Evolutionary conservation across 192 early-diverging fungal genomes (phyloP).

Genomic region (Coemansia sp.): DNA sequence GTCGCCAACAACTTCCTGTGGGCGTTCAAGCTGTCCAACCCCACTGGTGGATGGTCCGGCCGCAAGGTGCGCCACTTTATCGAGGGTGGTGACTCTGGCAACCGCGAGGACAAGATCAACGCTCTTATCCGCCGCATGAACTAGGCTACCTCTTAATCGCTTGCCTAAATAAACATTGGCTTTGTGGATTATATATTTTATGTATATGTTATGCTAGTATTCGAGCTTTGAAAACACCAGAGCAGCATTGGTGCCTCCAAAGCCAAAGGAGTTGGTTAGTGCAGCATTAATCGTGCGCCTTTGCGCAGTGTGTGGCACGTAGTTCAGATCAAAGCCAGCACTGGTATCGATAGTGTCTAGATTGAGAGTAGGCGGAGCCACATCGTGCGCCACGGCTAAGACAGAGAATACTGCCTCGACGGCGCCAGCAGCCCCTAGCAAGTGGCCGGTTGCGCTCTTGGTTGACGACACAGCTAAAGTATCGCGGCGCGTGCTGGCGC

Average conservation of each 20-base stretch:
- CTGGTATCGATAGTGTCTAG: constrained; percentile 57
- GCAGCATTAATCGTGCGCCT: constrained; percentile 65
- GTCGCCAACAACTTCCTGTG: constrained; percentile 98
- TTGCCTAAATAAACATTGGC: background rate
- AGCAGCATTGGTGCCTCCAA: constrained; percentile 82
- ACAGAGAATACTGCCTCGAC: constrained; percentile 92
- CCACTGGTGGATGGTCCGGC: constrained; percentile 90
- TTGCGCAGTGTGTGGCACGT: constrained; percentile 75
- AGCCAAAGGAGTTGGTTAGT: constrained; percentile 90
- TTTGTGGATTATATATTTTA: background rate
- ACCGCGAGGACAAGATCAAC: constrained; percentile 98
- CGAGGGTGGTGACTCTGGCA: constrained; percentile 96
- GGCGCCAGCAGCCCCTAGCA: constrained; percentile 94
- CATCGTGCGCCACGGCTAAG: constrained; percentile 68
- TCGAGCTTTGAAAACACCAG: constrained; percentile 62
- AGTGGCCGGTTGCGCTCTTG: constrained; percentile 90
- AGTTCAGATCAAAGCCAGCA: constrained; percentile 77
- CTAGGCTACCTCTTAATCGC: constrained; percentile 59
- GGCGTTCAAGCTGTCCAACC: constrained; percentile 99
- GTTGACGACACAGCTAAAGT: constrained; percentile 80
- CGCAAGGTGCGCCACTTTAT: constrained; percentile 97
- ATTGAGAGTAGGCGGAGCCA: constrained; percentile 87
- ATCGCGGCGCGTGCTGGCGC: constrained; percentile 27
- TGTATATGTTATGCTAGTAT: background rate
- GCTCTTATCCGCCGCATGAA: constrained; percentile 94